Evolutionary conservation across 495 filamentous ascomycete genomes (phyloP).

Genomic region (Penicillium verhagenii): DNA sequence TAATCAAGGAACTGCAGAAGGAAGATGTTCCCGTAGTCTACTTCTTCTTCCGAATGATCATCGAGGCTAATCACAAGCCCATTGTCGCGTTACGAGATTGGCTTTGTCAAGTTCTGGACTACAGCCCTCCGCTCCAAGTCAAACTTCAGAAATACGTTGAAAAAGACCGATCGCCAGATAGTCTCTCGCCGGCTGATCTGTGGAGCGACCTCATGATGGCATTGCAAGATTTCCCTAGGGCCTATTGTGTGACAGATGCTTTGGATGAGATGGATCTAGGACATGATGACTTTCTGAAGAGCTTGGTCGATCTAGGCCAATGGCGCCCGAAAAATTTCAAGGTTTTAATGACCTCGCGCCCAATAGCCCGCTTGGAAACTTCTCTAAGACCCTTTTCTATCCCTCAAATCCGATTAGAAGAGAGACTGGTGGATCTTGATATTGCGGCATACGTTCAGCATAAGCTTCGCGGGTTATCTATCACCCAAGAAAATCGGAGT

Average conservation of each 20-base stretch:
- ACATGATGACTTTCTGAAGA: conserved; percentile 33
- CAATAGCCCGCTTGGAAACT: conserved; percentile 13
- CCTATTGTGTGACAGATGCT: conserved; percentile 49
- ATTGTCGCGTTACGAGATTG: conserved; percentile 7
- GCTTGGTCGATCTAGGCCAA: conserved; percentile 29
- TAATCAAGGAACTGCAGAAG: conserved; percentile 27
- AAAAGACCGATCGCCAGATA: background rate
- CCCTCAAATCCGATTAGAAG: conserved; percentile 11
- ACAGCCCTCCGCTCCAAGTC: conserved; percentile 6
- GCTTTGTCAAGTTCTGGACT: conserved; percentile 7
- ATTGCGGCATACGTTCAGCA: conserved; percentile 5
- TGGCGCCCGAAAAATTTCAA: conserved; percentile 38
- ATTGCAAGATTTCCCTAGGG: conserved; percentile 3
- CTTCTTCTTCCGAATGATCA: conserved; percentile 12
- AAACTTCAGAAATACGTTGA: background rate
- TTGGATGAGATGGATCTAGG: conserved; percentile 47
- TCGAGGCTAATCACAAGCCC: conserved; percentile 9
- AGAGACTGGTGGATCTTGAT: conserved; percentile 4
- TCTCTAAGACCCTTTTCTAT: conserved; percentile 5
- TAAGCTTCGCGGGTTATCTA: background rate
- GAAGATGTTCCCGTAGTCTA: conserved; percentile 1
- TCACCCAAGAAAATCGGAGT: background rate
- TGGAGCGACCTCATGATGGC: background rate
- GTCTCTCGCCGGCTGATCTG: background rate
- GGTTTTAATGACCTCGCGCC: conserved; percentile 45